Percentiles rank a stretch among this genome's conserved stretches.
Conservation (phyloP, 352 stramenopile genomes). For the Thalassiosira hispida region DNA sequence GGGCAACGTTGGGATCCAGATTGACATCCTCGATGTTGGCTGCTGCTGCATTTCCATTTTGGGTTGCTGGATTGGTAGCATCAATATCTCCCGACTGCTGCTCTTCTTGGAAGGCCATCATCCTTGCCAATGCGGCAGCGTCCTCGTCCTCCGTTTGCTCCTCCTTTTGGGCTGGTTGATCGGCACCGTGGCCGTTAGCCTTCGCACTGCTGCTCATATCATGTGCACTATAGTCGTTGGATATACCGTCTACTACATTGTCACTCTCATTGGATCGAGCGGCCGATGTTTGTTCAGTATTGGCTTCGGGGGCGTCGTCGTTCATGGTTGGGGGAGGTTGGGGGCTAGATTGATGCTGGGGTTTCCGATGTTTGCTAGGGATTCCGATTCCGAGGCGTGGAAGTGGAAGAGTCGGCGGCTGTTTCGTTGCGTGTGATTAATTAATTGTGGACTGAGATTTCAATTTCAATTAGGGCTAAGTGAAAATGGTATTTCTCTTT, state of each 20-base stretch:
- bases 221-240: not conserved
- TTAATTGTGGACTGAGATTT: too few species aligned
- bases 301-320: not conserved
- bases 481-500: too few species aligned
- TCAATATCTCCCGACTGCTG: constrained; percentile 21
- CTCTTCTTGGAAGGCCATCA: constrained; percentile 72
- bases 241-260: not conserved
- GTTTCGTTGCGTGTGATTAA: too few species aligned
- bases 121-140: constrained; percentile 56
- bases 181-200: not conserved
- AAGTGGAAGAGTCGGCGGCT: too few species aligned
- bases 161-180: constrained; percentile 28
- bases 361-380: not conserved
- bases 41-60: not conserved
- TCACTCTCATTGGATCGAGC: not conserved
- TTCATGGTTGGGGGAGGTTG: constrained; percentile 6
- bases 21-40: not conserved
- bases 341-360: not conserved
- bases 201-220: constrained; percentile 4
- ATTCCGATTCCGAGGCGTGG: too few species aligned
- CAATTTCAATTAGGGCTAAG: too few species aligned
- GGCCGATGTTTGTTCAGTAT: not conserved
- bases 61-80: not conserved
- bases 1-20: not conserved
- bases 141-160: constrained; percentile 40